Evolutionary conservation across 2,329 filamentous ascomycete genomes (phyloP), one percentile per base, ranked within the genome.

Genomic region (Neonectria sp.): DNA sequence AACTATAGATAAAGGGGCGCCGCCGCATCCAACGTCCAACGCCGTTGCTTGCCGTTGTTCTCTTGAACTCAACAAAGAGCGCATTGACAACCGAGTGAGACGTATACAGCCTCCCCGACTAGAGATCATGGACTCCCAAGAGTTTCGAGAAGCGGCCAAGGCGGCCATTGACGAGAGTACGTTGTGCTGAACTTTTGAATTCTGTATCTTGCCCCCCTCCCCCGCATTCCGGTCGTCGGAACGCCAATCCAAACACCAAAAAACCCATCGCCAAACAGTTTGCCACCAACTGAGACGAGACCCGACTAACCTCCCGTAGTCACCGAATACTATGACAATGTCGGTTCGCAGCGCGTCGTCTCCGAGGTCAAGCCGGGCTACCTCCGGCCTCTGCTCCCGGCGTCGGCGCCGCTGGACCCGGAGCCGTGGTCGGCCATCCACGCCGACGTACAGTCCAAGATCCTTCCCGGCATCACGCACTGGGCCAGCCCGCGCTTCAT

Each of bases 401-500:
- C 82, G 45, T 85, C 83, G 60, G 89, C 89, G 45, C 95, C 89
- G 55, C 85, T 86, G 71, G 85, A 89, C 65, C 92, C 87, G 75
- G 94, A 92, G 85, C 83, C 88, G 77, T 97, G 95, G 93, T 82
- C 86, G 25, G 85, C 89, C 59, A 98, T 98, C 77, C 93, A 94
- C 75, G 86, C 89, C 64, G 95, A 98, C 78, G 91, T 98, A 58
- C 92, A 95, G 74, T 83, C 87, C 51, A 93, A 96, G 79, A 97
- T 98, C 77, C 90, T 97, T 78, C 95, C 95, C 0, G 95, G 95
- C 6, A 86, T 98, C 61, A 98, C 95, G 0, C 95, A 98, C 82
- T 98, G 95, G 95, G 92, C 97, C 79, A 94, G 91, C 3, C 95
- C 94, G 17, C 95, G 95, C 78, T 98, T 97, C 86, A 94, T 98